These are phyloP conservation scores for Crataegus laevigata DNA, from an alignment of 306 rosid genomes.

Conservation along the genomic window DNA sequence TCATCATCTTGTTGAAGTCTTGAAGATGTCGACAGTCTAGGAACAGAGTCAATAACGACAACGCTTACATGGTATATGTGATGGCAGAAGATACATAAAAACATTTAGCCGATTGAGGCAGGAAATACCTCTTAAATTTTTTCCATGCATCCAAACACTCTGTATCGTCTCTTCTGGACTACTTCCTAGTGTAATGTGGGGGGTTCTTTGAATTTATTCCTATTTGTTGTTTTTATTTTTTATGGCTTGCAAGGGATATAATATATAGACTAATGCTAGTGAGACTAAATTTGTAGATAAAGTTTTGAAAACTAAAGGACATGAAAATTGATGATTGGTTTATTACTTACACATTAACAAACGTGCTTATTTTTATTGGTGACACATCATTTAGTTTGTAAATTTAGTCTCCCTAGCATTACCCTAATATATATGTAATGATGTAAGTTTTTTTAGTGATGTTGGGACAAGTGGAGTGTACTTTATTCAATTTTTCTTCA, in stretches of 20 bases:
- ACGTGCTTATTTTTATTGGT: no score
- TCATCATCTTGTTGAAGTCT: no score
- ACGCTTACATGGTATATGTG: no score
- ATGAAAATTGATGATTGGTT: no score
- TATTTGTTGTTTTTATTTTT: neutral
- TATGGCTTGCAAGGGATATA: neutral
- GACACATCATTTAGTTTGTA: no score
- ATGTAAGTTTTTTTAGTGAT: neutral
- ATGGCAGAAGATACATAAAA: constrained; percentile 56
- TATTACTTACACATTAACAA: no score
- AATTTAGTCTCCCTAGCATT: no score
- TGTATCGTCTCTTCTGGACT: neutral
- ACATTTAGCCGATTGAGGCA: neutral
- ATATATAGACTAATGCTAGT: no score
- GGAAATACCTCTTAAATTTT: constrained; percentile 19
- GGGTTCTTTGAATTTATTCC: constrained; percentile 20
- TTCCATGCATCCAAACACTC: constrained; percentile 16
- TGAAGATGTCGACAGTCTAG: no score
- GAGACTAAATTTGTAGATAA: no score
- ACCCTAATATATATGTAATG: neutral
- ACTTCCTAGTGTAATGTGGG: constrained; percentile 33
- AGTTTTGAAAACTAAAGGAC: no score
- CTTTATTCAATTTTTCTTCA: neutral
- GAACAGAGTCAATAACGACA: no score
- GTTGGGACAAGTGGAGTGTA: neutral